Percentiles rank a stretch among this genome's conserved stretches.
phyloP scores from a whole-genome alignment of 1,139 yeast genomes.

The Yamadazyma spencermartinsiae region DNA sequence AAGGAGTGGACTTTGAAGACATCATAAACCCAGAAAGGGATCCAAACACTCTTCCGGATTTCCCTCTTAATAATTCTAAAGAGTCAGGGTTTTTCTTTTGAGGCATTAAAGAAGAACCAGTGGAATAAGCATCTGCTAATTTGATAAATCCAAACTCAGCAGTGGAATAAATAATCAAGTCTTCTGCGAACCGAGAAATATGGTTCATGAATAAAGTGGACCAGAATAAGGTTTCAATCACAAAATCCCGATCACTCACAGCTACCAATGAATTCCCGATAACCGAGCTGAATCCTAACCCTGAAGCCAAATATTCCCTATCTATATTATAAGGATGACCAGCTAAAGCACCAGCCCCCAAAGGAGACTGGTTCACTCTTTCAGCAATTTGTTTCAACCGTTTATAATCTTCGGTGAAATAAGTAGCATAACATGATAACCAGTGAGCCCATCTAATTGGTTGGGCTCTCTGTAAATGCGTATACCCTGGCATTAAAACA shows the following conservation, averaged over 20 bases:
- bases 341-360: conserved; percentile 97
- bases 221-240: conserved; percentile 97
- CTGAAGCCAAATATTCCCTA: conserved; percentile 80
- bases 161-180: conserved; percentile 90
- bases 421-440: conserved; percentile 93
- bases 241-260: conserved; percentile 96
- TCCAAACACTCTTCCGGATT: conserved; percentile 96
- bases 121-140: conserved; percentile 95
- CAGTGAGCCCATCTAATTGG: conserved; percentile 99
- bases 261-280: conserved; percentile 96
- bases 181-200: conserved; percentile 91
- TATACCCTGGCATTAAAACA: conserved; percentile 96
- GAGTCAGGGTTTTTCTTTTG: conserved; percentile 99
- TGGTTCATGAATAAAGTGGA: conserved; percentile 94
- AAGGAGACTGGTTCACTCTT: conserved; percentile 85
- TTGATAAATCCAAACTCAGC: conserved; percentile 95
- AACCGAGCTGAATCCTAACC: conserved; percentile 75
- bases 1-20: conserved; percentile 94
- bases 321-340: conserved; percentile 99
- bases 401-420: conserved; percentile 85
- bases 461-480: conserved; percentile 97
- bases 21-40: conserved; percentile 91
- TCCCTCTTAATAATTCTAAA: conserved; percentile 90
- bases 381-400: conserved; percentile 77
- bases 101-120: conserved; percentile 98